These are phyloP conservation scores for Pisolithus marmoratus DNA, from an alignment of 768 basidiomycete species.

Conservation along the genomic window DNA sequence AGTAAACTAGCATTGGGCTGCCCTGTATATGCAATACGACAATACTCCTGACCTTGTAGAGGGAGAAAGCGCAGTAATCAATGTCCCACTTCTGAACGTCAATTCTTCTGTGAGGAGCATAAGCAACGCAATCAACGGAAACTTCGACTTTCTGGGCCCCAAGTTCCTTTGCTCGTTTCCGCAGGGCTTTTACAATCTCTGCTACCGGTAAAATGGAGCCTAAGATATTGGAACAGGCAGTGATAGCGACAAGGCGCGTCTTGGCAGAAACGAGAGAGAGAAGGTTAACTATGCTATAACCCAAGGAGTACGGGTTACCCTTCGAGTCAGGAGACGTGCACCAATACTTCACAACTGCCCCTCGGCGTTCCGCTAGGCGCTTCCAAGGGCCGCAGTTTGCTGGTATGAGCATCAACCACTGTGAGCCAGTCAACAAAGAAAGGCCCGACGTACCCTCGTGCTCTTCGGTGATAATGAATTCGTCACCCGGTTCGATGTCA, in stretches of 20 bases:
- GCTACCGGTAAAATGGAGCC: constrained; percentile 61
- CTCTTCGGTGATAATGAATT: constrained; percentile 74
- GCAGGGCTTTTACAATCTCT: constrained; percentile 45
- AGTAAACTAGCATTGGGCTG: neutral
- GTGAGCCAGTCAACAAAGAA: neutral
- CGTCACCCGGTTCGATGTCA: constrained; percentile 54
- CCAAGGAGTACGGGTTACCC: constrained; percentile 63
- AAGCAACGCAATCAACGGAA: constrained; percentile 73
- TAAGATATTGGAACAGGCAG: constrained; percentile 71
- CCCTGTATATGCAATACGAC: neutral
- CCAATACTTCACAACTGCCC: constrained; percentile 58
- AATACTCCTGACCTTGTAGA: constrained; percentile 59
- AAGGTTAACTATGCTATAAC: constrained; percentile 48
- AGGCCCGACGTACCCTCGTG: constrained; percentile 55
- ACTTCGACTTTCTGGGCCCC: constrained; percentile 61
- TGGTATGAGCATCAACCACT: constrained; percentile 17
- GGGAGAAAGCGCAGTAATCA: constrained; percentile 65
- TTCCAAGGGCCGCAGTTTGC: constrained; percentile 79
- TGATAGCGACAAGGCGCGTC: constrained; percentile 70
- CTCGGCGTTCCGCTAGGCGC: constrained; percentile 54
- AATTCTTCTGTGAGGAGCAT: constrained; percentile 66
- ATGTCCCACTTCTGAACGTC: constrained; percentile 76
- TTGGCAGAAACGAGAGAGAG: constrained; percentile 55
- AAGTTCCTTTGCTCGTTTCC: constrained; percentile 43
- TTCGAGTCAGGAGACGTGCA: constrained; percentile 38